A percentile compares a stretch with the other conserved stretches of the same genome.
phyloP scores from a whole-genome alignment of 2,329 filamentous ascomycete genomes.

The Teratosphaeria zuluensis region DNA sequence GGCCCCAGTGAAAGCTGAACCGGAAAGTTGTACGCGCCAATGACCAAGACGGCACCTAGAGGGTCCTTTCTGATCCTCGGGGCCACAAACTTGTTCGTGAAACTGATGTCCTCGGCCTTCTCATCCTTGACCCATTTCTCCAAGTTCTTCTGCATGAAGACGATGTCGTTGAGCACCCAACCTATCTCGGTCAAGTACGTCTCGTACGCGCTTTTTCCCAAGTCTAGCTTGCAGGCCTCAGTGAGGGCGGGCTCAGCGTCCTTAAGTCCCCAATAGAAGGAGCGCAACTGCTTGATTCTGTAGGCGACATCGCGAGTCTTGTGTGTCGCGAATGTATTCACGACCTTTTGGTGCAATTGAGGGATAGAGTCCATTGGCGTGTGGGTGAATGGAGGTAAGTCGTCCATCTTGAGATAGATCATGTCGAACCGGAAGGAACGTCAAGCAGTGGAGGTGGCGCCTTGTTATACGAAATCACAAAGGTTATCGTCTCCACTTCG shows the following conservation, averaged over 20 bases:
- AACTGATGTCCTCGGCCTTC: slow-evolving; percentile 56
- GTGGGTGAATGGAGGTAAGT: slow-evolving; percentile 25
- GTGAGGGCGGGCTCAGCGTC: slow-evolving; percentile 66
- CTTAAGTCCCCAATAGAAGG: slow-evolving; percentile 84
- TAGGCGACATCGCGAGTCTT: slow-evolving; percentile 76
- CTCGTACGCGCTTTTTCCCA: slow-evolving; percentile 71
- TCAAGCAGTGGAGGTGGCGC: background rate
- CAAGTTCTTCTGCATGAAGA: slow-evolving; percentile 68
- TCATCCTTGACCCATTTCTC: slow-evolving; percentile 79
- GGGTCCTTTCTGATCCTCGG: slow-evolving; percentile 81
- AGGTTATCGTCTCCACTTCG: background rate
- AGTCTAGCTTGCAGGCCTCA: slow-evolving; percentile 66
- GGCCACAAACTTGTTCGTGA: slow-evolving; percentile 58
- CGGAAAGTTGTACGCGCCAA: slow-evolving; percentile 89
- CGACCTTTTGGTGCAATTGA: slow-evolving; percentile 49
- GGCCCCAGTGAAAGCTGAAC: slow-evolving; percentile 70
- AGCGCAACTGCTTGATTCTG: slow-evolving; percentile 75
- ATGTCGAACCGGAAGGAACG: background rate
- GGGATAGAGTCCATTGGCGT: slow-evolving; percentile 61
- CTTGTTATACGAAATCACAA: background rate
- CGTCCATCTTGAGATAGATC: slow-evolving; percentile 12
- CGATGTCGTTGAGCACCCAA: slow-evolving; percentile 71
- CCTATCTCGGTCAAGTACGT: slow-evolving; percentile 62
- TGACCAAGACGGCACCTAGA: slow-evolving; percentile 70
- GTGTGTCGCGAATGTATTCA: slow-evolving; percentile 63